phyloP scores from a whole-genome alignment of 306 rosid species.

The Bauhinia variegata region DNA sequence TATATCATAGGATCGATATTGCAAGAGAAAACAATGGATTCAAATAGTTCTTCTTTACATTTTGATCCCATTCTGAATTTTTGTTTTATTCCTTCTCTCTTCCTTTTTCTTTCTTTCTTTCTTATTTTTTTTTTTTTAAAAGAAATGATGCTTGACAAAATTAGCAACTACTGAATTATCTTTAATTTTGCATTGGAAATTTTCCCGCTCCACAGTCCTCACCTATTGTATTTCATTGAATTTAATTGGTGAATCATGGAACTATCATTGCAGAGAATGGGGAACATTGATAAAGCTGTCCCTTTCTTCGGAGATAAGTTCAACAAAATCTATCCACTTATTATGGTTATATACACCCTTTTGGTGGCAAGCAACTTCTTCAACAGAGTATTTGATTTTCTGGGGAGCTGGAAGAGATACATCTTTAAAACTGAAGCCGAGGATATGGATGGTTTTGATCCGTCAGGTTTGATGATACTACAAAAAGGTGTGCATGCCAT shows the following conservation, averaged over 20 bases:
- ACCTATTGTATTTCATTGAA: too few species aligned
- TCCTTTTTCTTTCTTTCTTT: too few species aligned
- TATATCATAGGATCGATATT: not conserved
- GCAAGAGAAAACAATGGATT: slow-evolving; percentile 7
- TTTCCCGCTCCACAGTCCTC: slow-evolving; percentile 8
- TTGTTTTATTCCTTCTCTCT: too few species aligned
- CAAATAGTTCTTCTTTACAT: slow-evolving; percentile 28
- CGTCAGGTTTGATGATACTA: slow-evolving; percentile 88
- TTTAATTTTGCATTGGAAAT: not conserved
- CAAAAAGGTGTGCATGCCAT: slow-evolving; percentile 68
- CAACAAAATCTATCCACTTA: slow-evolving; percentile 90
- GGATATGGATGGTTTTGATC: slow-evolving; percentile 90
- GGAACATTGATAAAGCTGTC: slow-evolving; percentile 78
- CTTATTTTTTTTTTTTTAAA: too few species aligned
- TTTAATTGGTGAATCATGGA: slow-evolving; percentile 38
- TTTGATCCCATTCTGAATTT: not conserved
- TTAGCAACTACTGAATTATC: slow-evolving; percentile 15
- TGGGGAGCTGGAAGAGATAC: slow-evolving; percentile 92
- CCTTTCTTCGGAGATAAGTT: slow-evolving; percentile 87
- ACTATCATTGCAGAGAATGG: slow-evolving; percentile 83
- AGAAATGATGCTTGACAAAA: slow-evolving; percentile 12
- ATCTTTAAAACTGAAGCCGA: slow-evolving; percentile 82
- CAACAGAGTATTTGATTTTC: slow-evolving; percentile 70
- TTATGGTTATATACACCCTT: slow-evolving; percentile 92
- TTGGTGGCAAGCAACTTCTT: slow-evolving; percentile 94